Percentiles rank a stretch among this genome's conserved stretches.
These are phyloP conservation scores for Nannizziopsis arthrosporioides DNA, from an alignment of 2,329 filamentous ascomycete genomes.

Conservation along the genomic window DNA sequence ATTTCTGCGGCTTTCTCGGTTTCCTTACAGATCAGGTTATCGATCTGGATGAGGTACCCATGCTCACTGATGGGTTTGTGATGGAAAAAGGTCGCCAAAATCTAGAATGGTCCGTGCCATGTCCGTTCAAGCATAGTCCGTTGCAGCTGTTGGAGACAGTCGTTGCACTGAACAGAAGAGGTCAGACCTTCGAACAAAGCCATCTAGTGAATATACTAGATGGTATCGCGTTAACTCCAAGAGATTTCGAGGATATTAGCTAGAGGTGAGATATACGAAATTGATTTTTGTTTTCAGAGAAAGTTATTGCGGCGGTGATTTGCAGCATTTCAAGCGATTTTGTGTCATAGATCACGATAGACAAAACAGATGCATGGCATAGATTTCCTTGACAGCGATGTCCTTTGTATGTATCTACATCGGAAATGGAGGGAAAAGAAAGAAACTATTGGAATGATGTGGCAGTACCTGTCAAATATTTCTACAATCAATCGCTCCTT, in stretches of 20 bases:
- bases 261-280: too few species aligned
- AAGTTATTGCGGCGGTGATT: too few species aligned
- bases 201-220: slow-evolving; percentile 34
- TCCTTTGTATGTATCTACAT: too few species aligned
- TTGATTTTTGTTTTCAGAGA: too few species aligned
- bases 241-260: slow-evolving; percentile 21
- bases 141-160: slow-evolving; percentile 32
- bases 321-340: too few species aligned
- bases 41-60: slow-evolving; percentile 6
- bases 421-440: too few species aligned
- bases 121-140: slow-evolving; percentile 28
- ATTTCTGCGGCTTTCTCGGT: slow-evolving; percentile 16
- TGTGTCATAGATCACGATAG: too few species aligned
- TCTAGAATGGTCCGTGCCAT: slow-evolving; percentile 18
- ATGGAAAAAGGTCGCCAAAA: slow-evolving; percentile 18
- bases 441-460: too few species aligned
- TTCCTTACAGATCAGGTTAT: neutral
- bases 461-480: too few species aligned
- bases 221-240: slow-evolving; percentile 24
- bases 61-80: slow-evolving; percentile 22
- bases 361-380: too few species aligned
- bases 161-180: slow-evolving; percentile 29
- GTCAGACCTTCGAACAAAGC: slow-evolving; percentile 33
- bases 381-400: too few species aligned
- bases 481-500: too few species aligned